Conservation (phyloP, 2,329 filamentous ascomycete genomes). For the Fusarium staphyleae region DNA sequence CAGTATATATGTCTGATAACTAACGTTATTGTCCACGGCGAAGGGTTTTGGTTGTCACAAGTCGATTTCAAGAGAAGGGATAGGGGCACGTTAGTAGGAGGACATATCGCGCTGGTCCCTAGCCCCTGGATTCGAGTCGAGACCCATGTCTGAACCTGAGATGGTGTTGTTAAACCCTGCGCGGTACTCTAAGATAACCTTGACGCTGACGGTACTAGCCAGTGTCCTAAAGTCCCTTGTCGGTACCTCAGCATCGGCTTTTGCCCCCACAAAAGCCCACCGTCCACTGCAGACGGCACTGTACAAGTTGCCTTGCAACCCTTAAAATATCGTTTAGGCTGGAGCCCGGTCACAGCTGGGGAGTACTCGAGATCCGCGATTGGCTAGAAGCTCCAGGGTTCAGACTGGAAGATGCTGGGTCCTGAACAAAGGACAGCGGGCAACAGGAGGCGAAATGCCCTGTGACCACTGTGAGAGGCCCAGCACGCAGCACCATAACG, state of each 20-base stretch:
- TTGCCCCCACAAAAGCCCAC: constrained; percentile 11
- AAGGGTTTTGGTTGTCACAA: constrained; percentile 5
- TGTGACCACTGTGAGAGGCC: constrained; percentile 23
- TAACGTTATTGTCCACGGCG: background rate
- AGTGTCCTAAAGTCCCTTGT: background rate
- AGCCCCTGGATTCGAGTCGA: constrained; percentile 35
- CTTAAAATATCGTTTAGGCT: constrained; percentile 36
- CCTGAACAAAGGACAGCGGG: constrained; percentile 10
- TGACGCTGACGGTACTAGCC: too few relatives aligned
- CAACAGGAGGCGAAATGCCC: constrained; percentile 22
- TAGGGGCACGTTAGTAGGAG: constrained; percentile 4
- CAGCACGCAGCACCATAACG: constrained; percentile 1
- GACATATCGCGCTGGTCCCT: constrained; percentile 5
- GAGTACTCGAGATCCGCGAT: constrained; percentile 14
- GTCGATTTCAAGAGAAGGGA: constrained; percentile 14
- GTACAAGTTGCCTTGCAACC: constrained; percentile 31
- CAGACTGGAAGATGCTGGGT: constrained; percentile 15
- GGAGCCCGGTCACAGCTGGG: constrained; percentile 14
- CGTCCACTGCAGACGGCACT: constrained; percentile 24
- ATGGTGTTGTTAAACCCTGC: constrained; percentile 25
- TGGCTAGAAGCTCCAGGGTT: constrained; percentile 28
- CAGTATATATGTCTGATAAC: background rate
- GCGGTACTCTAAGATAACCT: constrained; percentile 22
- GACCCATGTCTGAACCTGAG: constrained; percentile 6
- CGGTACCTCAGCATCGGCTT: constrained; percentile 18